Conservation (phyloP, 2,329 filamentous ascomycete species). For the Trichoderma pleuroti region DNA sequence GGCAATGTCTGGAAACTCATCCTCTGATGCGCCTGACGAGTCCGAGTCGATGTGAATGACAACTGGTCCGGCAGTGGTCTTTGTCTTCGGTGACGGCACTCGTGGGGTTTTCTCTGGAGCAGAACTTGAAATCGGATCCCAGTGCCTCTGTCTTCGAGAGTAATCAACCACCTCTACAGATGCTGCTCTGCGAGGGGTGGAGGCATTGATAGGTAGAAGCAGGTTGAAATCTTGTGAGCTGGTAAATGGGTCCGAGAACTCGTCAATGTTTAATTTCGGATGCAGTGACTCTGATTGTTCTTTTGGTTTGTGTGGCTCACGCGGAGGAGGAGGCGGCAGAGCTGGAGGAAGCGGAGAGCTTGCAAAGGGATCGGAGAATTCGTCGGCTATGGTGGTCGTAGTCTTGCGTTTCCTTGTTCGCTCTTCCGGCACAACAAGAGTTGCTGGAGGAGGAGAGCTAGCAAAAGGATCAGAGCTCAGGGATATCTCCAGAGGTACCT, state of each 20-base stretch:
- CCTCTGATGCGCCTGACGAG: conserved; percentile 35
- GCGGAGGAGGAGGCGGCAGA: background rate
- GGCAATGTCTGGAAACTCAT: conserved; percentile 48
- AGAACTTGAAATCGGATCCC: conserved; percentile 53
- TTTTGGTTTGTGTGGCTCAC: background rate
- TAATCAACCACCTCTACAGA: background rate
- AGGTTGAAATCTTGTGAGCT: conserved; percentile 21
- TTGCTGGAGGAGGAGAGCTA: background rate
- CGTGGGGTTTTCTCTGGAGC: conserved; percentile 39
- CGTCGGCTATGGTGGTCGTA: background rate
- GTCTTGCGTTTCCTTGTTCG: background rate
- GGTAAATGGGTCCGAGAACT: conserved; percentile 21
- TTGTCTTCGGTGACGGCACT: conserved; percentile 19
- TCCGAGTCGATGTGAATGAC: conserved; percentile 40
- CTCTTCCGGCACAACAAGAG: background rate
- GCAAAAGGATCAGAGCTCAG: background rate
- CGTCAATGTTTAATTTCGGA: background rate
- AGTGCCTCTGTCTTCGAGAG: background rate
- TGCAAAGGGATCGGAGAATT: conserved; percentile 34
- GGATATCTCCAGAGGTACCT: background rate
- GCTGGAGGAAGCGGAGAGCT: conserved; percentile 30
- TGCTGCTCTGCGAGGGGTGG: conserved; percentile 1
- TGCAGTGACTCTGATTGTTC: background rate
- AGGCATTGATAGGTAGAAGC: background rate
- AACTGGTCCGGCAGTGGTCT: conserved; percentile 14